Evolutionary conservation across 202 grass and related monocot genomes (phyloP), one percentile per base, ranked within the genome.

Genomic region (Dendrocalamus latiflorus): DNA sequence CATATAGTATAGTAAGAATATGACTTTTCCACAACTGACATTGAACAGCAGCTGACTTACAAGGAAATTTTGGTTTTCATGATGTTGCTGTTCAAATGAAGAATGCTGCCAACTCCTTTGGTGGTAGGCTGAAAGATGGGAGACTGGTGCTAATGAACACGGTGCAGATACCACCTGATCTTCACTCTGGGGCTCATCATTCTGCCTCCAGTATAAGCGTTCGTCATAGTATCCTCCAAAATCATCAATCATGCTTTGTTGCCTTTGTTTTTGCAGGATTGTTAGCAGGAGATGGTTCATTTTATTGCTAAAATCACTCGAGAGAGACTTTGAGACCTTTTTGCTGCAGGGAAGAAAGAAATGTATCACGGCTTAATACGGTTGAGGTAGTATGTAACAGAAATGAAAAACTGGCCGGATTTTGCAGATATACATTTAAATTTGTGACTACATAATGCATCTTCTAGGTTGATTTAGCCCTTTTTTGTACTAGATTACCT

Each of bases 241-340:
- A 79, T 92, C 91, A 65, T 95, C 77, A 86, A 91, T 87, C 66
- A 92, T 91, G 55, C 20, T 65, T 69, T 90, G 82, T 34, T 84
- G 87, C 75, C 81, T 85, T 95, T 90, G 89, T 82, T 85, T 94
- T 48, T 86, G 93, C 59, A 99, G 57, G 60, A 86, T 65, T 79
- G 86, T 80, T 75, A 83, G 81, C 47, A 99, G 58, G n/a, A 99
- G 41, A 61, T 80, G 68, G 56, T 99, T 95, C 93, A 99, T 93
- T 86, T 89, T 99, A 59, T 62, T 81, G 72, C 96, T 89, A 24
- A 99, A 99, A 82, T 99, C 96, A 85, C 96, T 90, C 28, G 87
- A 83, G n/a, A 99, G 93, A 68, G 93, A 95, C 69, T 92, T 94
- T 72, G 96, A 93, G 41, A 99, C 96, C 66, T 75, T 95, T 88